These are phyloP conservation scores for Mortierella sp. DNA, from an alignment of 371 early-diverging fungal genomes.

Conservation along the genomic window DNA sequence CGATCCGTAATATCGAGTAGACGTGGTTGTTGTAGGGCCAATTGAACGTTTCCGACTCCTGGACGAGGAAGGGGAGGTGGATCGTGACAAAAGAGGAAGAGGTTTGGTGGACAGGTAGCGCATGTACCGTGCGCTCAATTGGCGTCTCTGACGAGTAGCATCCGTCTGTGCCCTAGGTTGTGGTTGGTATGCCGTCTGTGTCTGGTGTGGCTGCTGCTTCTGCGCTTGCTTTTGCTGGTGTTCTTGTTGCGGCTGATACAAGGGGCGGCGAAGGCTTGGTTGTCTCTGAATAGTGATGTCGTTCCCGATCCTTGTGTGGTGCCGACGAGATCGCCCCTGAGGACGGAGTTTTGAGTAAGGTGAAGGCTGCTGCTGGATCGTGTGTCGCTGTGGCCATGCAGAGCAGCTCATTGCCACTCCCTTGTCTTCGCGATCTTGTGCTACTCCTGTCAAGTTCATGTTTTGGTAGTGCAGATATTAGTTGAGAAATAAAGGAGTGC, in stretches of 20 bases:
- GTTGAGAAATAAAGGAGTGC: background rate
- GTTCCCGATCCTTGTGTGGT: background rate
- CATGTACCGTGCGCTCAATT: constrained; percentile 1
- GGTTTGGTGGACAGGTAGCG: constrained; percentile 20
- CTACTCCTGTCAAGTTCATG: background rate
- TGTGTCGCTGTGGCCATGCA: background rate
- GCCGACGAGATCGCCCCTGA: background rate
- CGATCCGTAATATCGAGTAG: background rate
- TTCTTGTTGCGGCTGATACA: background rate
- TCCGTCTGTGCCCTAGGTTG: background rate
- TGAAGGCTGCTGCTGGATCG: background rate
- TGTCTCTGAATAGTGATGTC: background rate
- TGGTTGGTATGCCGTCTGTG: background rate
- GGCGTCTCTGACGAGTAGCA: background rate
- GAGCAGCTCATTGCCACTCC: background rate
- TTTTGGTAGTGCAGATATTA: background rate
- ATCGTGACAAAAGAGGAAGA: background rate
- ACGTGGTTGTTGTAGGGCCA: background rate
- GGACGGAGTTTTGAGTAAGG: background rate
- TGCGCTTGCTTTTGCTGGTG: background rate
- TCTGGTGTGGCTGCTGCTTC: background rate
- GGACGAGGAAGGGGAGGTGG: background rate
- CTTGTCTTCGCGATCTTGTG: background rate
- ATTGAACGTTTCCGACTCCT: constrained; percentile 1
- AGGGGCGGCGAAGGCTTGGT: background rate